A percentile compares a stretch with the other conserved stretches of the same genome.
Conservation (phyloP, 768 basidiomycete species). For the Amanita polypyramis region DNA sequence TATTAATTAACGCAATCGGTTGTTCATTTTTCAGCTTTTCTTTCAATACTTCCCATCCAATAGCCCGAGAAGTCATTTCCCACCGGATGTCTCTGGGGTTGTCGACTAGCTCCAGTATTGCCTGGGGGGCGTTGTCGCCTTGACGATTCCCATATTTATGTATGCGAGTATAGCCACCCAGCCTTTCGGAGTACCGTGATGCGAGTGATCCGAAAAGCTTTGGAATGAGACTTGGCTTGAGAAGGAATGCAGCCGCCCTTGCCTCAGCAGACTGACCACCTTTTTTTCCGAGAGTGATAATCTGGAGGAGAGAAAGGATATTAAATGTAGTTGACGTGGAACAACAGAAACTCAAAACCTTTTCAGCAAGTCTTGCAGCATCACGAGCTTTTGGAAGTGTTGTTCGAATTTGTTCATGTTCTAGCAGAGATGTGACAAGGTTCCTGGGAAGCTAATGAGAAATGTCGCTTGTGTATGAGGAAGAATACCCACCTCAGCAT, state of each 20-base stretch:
- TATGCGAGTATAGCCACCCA: constrained; percentile 93
- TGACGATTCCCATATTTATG: constrained; percentile 82
- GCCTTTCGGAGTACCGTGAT: constrained; percentile 66
- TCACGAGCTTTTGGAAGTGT: constrained; percentile 94
- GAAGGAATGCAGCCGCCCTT: constrained; percentile 69
- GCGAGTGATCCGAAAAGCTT: constrained; percentile 80
- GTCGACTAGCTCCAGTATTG: constrained; percentile 92
- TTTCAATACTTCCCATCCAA: constrained; percentile 74
- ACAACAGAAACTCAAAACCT: constrained; percentile 33
- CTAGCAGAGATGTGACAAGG: constrained; percentile 85
- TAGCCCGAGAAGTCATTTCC: constrained; percentile 79
- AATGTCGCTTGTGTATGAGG: background rate
- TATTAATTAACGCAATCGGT: constrained; percentile 38
- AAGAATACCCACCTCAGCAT: constrained; percentile 67
- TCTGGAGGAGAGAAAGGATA: constrained; percentile 28
- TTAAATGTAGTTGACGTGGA: background rate
- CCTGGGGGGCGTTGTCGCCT: constrained; percentile 90
- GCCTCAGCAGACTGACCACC: constrained; percentile 60
- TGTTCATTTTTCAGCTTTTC: constrained; percentile 36
- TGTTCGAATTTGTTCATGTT: constrained; percentile 94
- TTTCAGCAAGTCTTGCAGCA: constrained; percentile 84
- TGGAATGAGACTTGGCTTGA: constrained; percentile 60
- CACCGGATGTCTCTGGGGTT: constrained; percentile 81
- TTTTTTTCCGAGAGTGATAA: constrained; percentile 89
- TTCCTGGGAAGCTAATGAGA: constrained; percentile 43